A percentile compares a stretch with the other conserved stretches of the same genome.
These are phyloP conservation scores for Kodamaea neixiangensis DNA, from an alignment of 805 yeast genomes.

Conservation along the genomic window DNA sequence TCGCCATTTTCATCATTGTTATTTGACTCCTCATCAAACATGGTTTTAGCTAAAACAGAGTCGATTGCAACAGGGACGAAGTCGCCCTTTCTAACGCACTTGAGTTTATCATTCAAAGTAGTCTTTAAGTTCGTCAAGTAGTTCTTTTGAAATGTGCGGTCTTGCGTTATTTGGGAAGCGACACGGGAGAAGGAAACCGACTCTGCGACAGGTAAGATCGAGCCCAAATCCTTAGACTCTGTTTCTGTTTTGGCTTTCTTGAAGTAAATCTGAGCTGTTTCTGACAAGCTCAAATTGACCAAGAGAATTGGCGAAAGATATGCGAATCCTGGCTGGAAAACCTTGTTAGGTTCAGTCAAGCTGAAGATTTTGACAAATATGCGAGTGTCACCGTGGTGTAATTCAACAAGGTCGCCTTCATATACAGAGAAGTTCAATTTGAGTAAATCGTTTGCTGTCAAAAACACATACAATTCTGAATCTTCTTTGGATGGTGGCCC, in stretches of 20 bases:
- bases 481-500: slow-evolving; percentile 34
- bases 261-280: slow-evolving; percentile 18
- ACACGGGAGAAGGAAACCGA: slow-evolving; percentile 67
- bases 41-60: slow-evolving; percentile 58
- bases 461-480: slow-evolving; percentile 37
- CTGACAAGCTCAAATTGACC: slow-evolving; percentile 47
- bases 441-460: slow-evolving; percentile 52
- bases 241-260: slow-evolving; percentile 17
- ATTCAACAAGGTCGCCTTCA: slow-evolving; percentile 64
- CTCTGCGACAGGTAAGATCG: slow-evolving; percentile 51
- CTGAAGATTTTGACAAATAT: slow-evolving; percentile 51
- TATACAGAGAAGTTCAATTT: slow-evolving; percentile 56
- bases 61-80: slow-evolving; percentile 79
- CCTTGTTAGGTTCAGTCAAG: slow-evolving; percentile 61
- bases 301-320: slow-evolving; percentile 66
- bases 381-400: slow-evolving; percentile 20
- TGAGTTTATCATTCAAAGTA: slow-evolving; percentile 56
- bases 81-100: slow-evolving; percentile 67
- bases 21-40: slow-evolving; percentile 36
- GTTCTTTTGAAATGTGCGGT: slow-evolving; percentile 58
- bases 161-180: slow-evolving; percentile 69
- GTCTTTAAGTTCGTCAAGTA: slow-evolving; percentile 61
- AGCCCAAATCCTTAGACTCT: slow-evolving; percentile 21
- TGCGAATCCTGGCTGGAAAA: slow-evolving; percentile 38
- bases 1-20: slow-evolving; percentile 23